phyloP scores from a whole-genome alignment of 2,329 filamentous ascomycete genomes.

The Ustilaginoidea virens region DNA sequence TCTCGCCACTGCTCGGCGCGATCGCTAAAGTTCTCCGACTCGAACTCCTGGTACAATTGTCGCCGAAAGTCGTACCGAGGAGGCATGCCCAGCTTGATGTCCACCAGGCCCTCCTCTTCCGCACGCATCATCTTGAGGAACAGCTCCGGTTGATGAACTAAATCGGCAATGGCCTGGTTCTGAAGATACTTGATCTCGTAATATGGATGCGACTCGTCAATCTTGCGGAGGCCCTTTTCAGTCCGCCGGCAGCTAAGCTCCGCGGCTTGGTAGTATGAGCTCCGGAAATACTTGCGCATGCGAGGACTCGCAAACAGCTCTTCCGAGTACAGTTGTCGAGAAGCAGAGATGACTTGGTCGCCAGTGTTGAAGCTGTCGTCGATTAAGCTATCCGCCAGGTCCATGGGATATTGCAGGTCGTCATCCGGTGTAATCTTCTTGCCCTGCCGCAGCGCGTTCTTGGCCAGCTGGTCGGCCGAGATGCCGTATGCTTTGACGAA shows the following conservation, averaged over 20 bases:
- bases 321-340: constrained; percentile 79
- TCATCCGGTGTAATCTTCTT: constrained; percentile 77
- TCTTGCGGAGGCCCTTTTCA: constrained; percentile 83
- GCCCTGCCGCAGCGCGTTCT: constrained; percentile 67
- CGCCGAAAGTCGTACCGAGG: constrained; percentile 61
- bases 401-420: constrained; percentile 61
- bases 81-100: constrained; percentile 67
- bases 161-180: constrained; percentile 69
- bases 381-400: constrained; percentile 69
- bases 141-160: constrained; percentile 71
- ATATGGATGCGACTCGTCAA: constrained; percentile 89
- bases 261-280: constrained; percentile 69
- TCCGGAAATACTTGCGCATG: constrained; percentile 74
- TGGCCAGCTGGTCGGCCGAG: constrained; percentile 71
- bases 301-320: constrained; percentile 79
- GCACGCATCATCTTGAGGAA: constrained; percentile 97
- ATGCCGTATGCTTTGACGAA: constrained; percentile 86
- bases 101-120: constrained; percentile 82
- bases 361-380: constrained; percentile 62
- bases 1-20: constrained; percentile 90
- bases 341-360: constrained; percentile 59
- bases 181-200: constrained; percentile 96
- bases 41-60: constrained; percentile 67
- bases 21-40: constrained; percentile 91
- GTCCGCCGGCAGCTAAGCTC: constrained; percentile 79